Conservation (phyloP, 2,329 filamentous ascomycete genomes). For the Botrytis tulipae region DNA sequence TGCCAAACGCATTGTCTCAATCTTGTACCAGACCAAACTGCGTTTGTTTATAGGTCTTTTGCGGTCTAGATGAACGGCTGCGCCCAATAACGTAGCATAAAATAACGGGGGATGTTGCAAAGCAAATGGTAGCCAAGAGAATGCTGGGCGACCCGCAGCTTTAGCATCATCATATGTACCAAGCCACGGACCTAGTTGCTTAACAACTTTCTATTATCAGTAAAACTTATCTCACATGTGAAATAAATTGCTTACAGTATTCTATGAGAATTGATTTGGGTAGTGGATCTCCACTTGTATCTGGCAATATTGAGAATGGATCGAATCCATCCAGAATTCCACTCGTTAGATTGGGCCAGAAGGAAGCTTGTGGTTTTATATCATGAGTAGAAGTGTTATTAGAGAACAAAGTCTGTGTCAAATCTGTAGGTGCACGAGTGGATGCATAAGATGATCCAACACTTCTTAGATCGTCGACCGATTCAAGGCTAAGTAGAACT, state of each 20-base stretch:
- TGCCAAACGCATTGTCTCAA: slow-evolving; percentile 28
- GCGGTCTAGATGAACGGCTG: slow-evolving; percentile 30
- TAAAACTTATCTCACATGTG: background rate
- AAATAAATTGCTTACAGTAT: slow-evolving; percentile 4
- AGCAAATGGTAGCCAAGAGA: slow-evolving; percentile 26
- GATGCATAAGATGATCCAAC: background rate
- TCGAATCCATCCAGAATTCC: background rate
- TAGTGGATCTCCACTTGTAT: slow-evolving; percentile 8
- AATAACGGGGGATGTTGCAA: slow-evolving; percentile 29
- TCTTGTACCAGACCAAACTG: slow-evolving; percentile 27
- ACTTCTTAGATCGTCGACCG: slow-evolving; percentile 18
- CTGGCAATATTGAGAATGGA: slow-evolving; percentile 15
- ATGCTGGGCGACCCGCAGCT: slow-evolving; percentile 6
- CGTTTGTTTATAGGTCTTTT: slow-evolving; percentile 22
- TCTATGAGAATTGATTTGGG: slow-evolving; percentile 15
- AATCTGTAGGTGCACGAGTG: background rate
- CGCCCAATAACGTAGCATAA: slow-evolving; percentile 27
- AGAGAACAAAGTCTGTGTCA: background rate
- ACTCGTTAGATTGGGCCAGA: background rate
- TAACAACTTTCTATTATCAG: slow-evolving; percentile 19
- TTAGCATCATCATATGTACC: slow-evolving; percentile 23
- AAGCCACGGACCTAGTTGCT: slow-evolving; percentile 27
- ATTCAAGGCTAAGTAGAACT: slow-evolving; percentile 26
- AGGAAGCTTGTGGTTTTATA: background rate
- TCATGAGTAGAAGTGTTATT: background rate